Percentiles rank a stretch among this genome's conserved stretches.
phyloP scores from a whole-genome alignment of 257 asterid genomes.

The Fraxinus quadrangulata region DNA sequence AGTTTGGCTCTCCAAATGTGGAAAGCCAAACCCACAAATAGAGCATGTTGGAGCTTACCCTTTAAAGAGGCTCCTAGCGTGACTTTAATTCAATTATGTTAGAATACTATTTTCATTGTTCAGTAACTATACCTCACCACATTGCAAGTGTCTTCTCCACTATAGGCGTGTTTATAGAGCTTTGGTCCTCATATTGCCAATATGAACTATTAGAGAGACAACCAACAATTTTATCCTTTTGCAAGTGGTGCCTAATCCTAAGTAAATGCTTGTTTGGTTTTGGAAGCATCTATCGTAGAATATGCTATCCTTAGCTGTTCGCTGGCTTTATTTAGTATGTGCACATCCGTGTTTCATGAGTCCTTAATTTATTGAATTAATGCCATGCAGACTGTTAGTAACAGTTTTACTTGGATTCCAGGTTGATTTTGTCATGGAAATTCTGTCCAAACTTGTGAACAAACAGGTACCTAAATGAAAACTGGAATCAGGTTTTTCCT shows the following conservation, averaged over 20 bases:
- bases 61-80: too few species aligned
- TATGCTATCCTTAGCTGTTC: not conserved
- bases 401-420: conserved; percentile 40
- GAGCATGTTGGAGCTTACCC: too few species aligned
- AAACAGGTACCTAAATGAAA: conserved; percentile 63
- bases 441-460: conserved; percentile 77
- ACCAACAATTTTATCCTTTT: not conserved
- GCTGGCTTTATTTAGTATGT: not conserved
- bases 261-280: not conserved
- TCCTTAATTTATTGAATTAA: conserved; percentile 3
- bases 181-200: not conserved
- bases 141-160: not conserved
- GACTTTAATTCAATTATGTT: not conserved
- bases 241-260: not conserved
- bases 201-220: not conserved
- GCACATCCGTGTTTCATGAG: not conserved
- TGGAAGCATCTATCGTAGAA: not conserved
- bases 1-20: too few species aligned
- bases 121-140: not conserved
- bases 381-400: conserved; percentile 8
- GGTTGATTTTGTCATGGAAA: conserved; percentile 94
- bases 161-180: not conserved
- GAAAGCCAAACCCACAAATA: too few species aligned
- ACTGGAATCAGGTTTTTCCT: conserved; percentile 8
- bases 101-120: not conserved